Evolutionary conservation across 345 rosid genomes (phyloP).

Genomic region (Lumnitzera racemosa): DNA sequence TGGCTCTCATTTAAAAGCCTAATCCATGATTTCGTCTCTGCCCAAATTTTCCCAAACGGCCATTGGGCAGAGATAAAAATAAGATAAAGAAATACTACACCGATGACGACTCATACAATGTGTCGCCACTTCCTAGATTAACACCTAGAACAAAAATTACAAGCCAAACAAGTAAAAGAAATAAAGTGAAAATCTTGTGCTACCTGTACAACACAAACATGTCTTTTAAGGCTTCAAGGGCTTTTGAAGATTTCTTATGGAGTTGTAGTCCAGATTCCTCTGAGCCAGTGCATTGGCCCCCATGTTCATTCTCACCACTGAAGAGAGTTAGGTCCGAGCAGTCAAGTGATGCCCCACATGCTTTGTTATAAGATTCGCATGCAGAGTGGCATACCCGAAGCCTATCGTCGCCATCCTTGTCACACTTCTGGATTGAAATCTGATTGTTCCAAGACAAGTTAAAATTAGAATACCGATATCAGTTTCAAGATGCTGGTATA

Average conservation of each 20-base stretch:
- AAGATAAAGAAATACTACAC: slow-evolving; percentile 14
- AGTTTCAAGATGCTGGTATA: too few relatives aligned
- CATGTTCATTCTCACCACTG: slow-evolving; percentile 68
- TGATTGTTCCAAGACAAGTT: slow-evolving; percentile 13
- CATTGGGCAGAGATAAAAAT: slow-evolving; percentile 17
- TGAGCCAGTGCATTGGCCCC: slow-evolving; percentile 84
- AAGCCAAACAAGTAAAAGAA: not conserved
- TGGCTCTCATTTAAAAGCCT: slow-evolving; percentile 31
- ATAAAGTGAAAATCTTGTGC: not conserved
- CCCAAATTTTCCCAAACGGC: slow-evolving; percentile 14
- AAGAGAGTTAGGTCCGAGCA: slow-evolving; percentile 95
- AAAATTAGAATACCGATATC: too few relatives aligned
- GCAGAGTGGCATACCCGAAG: slow-evolving; percentile 93
- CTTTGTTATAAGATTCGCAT: slow-evolving; percentile 80
- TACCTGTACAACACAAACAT: slow-evolving; percentile 29
- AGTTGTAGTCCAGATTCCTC: slow-evolving; percentile 27
- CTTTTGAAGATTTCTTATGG: slow-evolving; percentile 3
- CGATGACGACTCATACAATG: slow-evolving; percentile 11
- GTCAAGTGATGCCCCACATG: slow-evolving; percentile 96
- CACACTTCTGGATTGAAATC: slow-evolving; percentile 98
- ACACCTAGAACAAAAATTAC: slow-evolving; percentile 22
- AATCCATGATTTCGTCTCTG: slow-evolving; percentile 2
- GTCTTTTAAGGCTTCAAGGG: slow-evolving; percentile 16
- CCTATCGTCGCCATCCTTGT: slow-evolving; percentile 87
- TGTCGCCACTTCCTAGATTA: slow-evolving; percentile 18